Percentiles rank a stretch among this genome's conserved stretches.
phyloP scores from a whole-genome alignment of 768 basidiomycete genomes.

The Termitomyces sp. region DNA sequence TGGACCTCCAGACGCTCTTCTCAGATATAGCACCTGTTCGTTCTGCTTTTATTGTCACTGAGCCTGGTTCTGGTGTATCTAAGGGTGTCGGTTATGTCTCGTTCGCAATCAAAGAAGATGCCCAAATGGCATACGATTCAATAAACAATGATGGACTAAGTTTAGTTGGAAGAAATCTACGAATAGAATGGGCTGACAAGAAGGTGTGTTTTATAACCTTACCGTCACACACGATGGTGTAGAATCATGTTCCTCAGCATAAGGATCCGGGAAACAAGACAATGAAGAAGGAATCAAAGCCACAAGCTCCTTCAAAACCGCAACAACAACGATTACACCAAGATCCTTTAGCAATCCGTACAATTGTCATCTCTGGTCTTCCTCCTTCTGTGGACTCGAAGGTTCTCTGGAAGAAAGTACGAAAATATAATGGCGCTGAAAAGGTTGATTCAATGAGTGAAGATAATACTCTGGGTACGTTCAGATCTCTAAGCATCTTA shows the following conservation, averaged over 20 bases:
- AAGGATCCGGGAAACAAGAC: constrained; percentile 39
- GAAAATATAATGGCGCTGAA: constrained; percentile 76
- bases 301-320: constrained; percentile 31
- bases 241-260: constrained; percentile 26
- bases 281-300: constrained; percentile 38
- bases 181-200: constrained; percentile 77
- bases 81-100: constrained; percentile 98
- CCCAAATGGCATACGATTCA: constrained; percentile 65
- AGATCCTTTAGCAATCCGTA: constrained; percentile 84
- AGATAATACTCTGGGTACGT: constrained; percentile 49
- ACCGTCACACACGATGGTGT: neutral
- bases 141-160: constrained; percentile 62
- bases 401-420: constrained; percentile 79
- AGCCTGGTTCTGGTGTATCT: constrained; percentile 68
- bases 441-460: constrained; percentile 52
- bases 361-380: constrained; percentile 74
- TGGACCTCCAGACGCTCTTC: constrained; percentile 88
- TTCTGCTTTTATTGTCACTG: constrained; percentile 88
- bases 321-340: constrained; percentile 33
- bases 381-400: constrained; percentile 62
- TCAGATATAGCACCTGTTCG: constrained; percentile 95
- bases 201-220: constrained; percentile 48
- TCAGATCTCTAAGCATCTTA: neutral
- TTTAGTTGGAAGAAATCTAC: constrained; percentile 64
- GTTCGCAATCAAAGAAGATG: constrained; percentile 88